Evolutionary conservation across 2,329 filamentous ascomycete genomes (phyloP).

Genomic region (Ascochyta rabiei): DNA sequence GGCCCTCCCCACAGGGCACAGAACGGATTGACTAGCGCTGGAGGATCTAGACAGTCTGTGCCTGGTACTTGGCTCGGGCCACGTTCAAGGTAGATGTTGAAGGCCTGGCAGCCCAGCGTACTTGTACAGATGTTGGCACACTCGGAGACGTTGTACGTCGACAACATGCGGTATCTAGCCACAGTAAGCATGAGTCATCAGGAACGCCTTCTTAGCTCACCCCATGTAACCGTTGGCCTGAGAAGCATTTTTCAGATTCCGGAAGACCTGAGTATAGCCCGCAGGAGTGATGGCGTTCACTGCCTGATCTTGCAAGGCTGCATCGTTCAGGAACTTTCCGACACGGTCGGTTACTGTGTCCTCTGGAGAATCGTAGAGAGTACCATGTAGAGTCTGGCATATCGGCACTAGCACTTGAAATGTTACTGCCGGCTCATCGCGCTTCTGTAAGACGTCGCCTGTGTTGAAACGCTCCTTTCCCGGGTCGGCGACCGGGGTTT

Average conservation of each 20-base stretch:
- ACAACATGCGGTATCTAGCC: not conserved
- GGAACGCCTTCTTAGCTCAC: not conserved
- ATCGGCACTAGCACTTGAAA: not conserved
- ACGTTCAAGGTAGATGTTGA: slow-evolving; percentile 6
- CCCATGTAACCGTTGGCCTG: slow-evolving; percentile 3
- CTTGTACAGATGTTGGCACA: not conserved
- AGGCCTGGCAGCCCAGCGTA: not conserved
- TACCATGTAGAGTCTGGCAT: not conserved
- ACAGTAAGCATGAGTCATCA: not conserved
- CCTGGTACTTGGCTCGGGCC: not conserved
- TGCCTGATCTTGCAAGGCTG: not conserved
- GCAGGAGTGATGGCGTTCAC: not conserved
- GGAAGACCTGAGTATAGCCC: not conserved
- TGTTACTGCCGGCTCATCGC: not conserved
- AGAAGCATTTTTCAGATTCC: not conserved
- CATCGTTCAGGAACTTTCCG: not conserved
- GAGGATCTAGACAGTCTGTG: not conserved
- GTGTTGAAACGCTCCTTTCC: not conserved
- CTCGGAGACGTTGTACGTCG: not conserved
- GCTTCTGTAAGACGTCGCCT: not conserved
- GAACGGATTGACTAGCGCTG: not conserved
- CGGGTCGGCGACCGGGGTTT: not conserved
- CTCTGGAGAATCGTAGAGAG: not conserved
- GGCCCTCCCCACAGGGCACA: slow-evolving; percentile 7
- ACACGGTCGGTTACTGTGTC: not conserved